Base-by-base conservation (phyloP, 208 protist species). In the Trichomonas tenax region DNA sequence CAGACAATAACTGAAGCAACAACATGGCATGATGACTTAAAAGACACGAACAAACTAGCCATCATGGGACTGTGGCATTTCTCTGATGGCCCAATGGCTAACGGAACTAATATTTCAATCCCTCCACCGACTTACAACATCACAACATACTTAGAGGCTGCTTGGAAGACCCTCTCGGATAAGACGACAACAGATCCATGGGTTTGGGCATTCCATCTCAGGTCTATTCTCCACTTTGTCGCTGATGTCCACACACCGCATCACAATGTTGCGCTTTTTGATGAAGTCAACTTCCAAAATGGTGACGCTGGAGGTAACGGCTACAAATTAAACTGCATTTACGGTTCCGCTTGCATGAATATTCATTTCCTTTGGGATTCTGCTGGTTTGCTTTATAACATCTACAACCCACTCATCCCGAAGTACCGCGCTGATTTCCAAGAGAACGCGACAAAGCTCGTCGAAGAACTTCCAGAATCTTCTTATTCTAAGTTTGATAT, bases 321-420 rank as follows among this genome's bases (percentile, higher is more conserved):
- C 8, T 93, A 93, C 15, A 48, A 93, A 48, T 51, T 93, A 51
- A 51, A 93, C 36, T 93, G 86, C n/a, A 9, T 49, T 48, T 51
- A 38, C 46, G 86, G 86, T 41, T 93, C 86, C 34, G 86, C 86
- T 58, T 93, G 86, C 15, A 93, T 58, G 48, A 93, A 93, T 51
- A 93, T 93, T 38, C 86, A 93, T 44, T 93, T 93, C 44, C 51
- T 93, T 15, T 93, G 86, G 86, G 86, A 93, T 51, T 41, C n/a
- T 93, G 86, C 44, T 51, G 86, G 86, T 38, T 44, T 93, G 1
- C 14, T 26, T 4, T 93, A 51, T 38, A 38, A 38, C 36, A 51
- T 93, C 15, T 34, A 34, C 15, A 51, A 93, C 51, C 86, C 86
- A 51, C 0, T 51, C 0, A 51, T 51, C 38, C 44, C 86, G 11